These are phyloP conservation scores for Lotus japonicus DNA, from an alignment of 306 rosid species.

Conservation along the genomic window DNA sequence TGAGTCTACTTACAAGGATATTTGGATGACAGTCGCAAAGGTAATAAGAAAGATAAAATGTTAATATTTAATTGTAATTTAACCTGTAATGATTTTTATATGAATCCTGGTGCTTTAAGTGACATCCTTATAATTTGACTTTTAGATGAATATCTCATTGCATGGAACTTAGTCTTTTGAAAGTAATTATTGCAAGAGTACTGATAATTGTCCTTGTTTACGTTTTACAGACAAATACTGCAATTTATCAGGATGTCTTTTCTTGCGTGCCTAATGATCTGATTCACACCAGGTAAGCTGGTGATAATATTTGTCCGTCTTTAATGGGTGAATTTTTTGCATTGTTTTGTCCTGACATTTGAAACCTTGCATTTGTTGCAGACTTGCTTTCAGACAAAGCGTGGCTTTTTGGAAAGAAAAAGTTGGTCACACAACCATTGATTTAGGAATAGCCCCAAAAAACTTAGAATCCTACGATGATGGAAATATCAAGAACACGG, in stretches of 20 bases:
- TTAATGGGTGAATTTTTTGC: background rate
- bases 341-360: conserved; percentile 21
- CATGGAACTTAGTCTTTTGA: background rate
- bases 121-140: background rate
- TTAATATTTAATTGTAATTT: background rate
- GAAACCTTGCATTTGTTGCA: conserved; percentile 17
- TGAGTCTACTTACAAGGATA: conserved; percentile 82
- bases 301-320: background rate
- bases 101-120: conserved; percentile 5
- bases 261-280: conserved; percentile 87
- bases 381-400: conserved; percentile 81
- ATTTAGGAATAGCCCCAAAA: conserved; percentile 81
- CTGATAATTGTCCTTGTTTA: conserved; percentile 14
- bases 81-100: background rate
- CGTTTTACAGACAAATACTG: conserved; percentile 65
- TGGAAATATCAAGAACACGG: conserved; percentile 44
- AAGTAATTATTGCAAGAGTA: background rate
- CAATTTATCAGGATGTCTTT: conserved; percentile 87
- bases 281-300: conserved; percentile 67
- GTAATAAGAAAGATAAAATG: conserved; percentile 27
- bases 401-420: conserved; percentile 59
- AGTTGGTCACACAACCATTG: conserved; percentile 77
- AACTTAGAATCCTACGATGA: conserved; percentile 49
- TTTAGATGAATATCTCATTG: background rate
- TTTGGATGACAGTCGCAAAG: conserved; percentile 97